These are phyloP conservation scores for Aspergillus sp. DNA, from an alignment of 2,329 filamentous ascomycete genomes.

Conservation along the genomic window DNA sequence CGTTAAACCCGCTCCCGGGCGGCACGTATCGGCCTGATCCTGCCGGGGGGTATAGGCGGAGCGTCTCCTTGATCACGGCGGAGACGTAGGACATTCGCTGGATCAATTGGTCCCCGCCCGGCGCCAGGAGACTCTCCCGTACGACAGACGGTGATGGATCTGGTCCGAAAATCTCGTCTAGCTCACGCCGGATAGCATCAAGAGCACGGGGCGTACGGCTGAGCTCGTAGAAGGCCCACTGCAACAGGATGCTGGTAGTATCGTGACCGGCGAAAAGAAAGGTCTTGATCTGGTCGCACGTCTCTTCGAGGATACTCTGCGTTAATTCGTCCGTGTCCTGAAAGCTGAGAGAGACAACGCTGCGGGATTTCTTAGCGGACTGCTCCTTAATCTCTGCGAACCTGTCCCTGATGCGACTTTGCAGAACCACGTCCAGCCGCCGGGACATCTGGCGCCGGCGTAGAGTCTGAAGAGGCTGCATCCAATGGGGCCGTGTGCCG, in stretches of 20 bases:
- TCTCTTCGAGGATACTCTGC: constrained; percentile 3
- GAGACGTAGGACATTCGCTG: constrained; percentile 41
- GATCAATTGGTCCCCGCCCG: constrained; percentile 35
- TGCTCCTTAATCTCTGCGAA: constrained; percentile 3
- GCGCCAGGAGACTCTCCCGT: constrained; percentile 12
- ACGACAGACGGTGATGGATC: constrained; percentile 27
- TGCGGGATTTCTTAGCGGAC: constrained; percentile 2
- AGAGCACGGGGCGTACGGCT: constrained; percentile 17
- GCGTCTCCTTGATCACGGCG: constrained; percentile 46
- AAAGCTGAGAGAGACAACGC: constrained; percentile 8
- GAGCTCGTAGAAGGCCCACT: constrained; percentile 15
- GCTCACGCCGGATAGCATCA: constrained; percentile 38
- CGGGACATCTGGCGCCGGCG: constrained; percentile 3
- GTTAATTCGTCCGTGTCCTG: constrained; percentile 3
- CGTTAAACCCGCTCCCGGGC: constrained; percentile 5
- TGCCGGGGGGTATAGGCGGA: constrained; percentile 43
- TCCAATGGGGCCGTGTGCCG: not conserved
- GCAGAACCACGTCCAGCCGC: constrained; percentile 4
- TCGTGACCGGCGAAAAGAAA: constrained; percentile 22
- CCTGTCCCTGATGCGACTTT: constrained; percentile 1
- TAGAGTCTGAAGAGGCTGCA: not conserved
- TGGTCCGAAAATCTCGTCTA: constrained; percentile 43
- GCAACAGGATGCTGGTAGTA: constrained; percentile 10
- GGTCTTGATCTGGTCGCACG: constrained; percentile 18
- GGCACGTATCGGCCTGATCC: constrained; percentile 7